phyloP scores from a whole-genome alignment of 768 basidiomycete genomes.

The Suillus sp. region DNA sequence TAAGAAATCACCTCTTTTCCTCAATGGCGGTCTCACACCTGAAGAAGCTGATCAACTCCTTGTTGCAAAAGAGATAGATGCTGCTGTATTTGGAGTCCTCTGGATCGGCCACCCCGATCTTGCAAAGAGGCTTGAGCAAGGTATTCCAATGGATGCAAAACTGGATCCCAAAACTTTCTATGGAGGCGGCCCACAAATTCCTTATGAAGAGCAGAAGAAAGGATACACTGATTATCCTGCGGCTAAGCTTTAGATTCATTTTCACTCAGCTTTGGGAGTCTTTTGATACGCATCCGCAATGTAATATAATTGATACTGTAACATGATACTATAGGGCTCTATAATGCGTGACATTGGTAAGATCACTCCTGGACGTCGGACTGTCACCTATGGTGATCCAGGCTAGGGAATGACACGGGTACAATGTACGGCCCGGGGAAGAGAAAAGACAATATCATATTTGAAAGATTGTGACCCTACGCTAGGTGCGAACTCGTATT shows the following conservation, averaged over 20 bases:
- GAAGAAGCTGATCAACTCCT: background rate
- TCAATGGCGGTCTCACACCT: slow-evolving; percentile 37
- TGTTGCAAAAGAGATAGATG: slow-evolving; percentile 22
- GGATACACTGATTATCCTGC: slow-evolving; percentile 45
- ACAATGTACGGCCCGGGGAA: no score
- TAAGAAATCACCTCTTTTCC: slow-evolving; percentile 39
- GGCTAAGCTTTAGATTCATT: background rate
- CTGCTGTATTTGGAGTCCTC: slow-evolving; percentile 17
- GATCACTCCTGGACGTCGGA: slow-evolving; percentile 13
- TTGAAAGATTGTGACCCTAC: no score
- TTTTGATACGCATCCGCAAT: background rate
- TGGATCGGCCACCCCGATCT: slow-evolving; percentile 46
- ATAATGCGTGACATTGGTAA: background rate
- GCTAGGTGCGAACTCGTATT: no score
- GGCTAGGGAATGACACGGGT: no score
- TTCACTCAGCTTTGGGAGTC: background rate
- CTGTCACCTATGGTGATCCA: slow-evolving; percentile 29
- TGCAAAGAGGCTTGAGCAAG: slow-evolving; percentile 28
- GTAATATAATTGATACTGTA: background rate
- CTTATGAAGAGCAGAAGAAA: slow-evolving; percentile 22
- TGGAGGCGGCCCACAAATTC: slow-evolving; percentile 23
- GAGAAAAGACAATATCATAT: no score
- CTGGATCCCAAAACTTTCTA: slow-evolving; percentile 28
- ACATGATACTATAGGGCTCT: background rate
- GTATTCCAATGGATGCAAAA: slow-evolving; percentile 19